Evolutionary conservation across 495 filamentous ascomycete species (phyloP).

Genomic region (Hypoxylon lenormandii): DNA sequence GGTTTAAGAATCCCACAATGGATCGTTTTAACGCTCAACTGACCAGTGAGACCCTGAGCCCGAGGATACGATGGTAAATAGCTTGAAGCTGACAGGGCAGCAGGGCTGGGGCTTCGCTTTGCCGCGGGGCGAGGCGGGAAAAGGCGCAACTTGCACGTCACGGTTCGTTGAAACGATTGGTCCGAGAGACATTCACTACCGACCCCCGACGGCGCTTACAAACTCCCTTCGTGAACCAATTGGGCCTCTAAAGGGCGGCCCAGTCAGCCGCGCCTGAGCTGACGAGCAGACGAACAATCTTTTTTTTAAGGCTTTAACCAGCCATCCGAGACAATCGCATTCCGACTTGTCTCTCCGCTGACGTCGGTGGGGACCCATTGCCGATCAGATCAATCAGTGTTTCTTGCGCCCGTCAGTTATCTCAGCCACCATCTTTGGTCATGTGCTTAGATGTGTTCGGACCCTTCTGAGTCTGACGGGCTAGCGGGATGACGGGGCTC

Average conservation of each 20-base stretch:
- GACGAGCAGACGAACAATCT: not conserved
- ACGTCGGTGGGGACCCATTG: constrained; percentile 28
- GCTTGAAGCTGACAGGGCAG: not conserved
- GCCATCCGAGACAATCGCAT: constrained; percentile 26
- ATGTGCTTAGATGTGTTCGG: constrained; percentile 32
- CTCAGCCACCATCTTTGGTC: not conserved
- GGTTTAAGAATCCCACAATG: constrained; percentile 26
- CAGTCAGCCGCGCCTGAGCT: constrained; percentile 41
- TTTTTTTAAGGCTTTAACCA: constrained; percentile 7
- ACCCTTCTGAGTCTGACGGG: constrained; percentile 9
- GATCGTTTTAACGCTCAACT: constrained; percentile 29
- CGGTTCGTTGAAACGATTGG: constrained; percentile 35
- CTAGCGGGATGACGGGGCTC: constrained; percentile 14
- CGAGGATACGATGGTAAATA: not conserved
- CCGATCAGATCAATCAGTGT: not conserved
- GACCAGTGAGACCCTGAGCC: constrained; percentile 13
- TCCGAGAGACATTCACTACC: constrained; percentile 7
- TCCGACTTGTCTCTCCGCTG: constrained; percentile 21
- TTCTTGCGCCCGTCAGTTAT: not conserved
- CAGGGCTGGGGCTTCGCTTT: not conserved
- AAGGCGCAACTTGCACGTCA: constrained; percentile 1
- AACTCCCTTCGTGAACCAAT: constrained; percentile 9
- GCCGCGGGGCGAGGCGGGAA: constrained; percentile 12
- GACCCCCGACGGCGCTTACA: constrained; percentile 35
- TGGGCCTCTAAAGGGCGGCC: constrained; percentile 2